These are phyloP conservation scores for Candida nanaspora DNA, from an alignment of 805 yeast species.

Conservation along the genomic window DNA sequence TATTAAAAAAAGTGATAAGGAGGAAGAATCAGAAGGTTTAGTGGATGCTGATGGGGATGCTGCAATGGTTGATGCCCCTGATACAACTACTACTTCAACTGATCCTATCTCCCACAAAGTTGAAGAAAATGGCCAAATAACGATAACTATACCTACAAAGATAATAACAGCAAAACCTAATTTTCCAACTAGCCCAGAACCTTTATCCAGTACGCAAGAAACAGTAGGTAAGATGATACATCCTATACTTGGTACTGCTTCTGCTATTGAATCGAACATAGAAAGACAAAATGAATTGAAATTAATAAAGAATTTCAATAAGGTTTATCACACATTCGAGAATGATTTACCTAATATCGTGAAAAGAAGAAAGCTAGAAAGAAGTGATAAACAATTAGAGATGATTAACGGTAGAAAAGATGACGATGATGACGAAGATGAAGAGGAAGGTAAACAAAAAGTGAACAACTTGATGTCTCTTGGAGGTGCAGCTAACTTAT, in stretches of 20 bases:
- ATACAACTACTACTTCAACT: no score
- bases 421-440: constrained; percentile 7
- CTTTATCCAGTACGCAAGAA: constrained; percentile 20
- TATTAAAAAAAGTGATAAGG: constrained; percentile 4
- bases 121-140: constrained; percentile 5
- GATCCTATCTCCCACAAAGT: background rate
- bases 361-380: constrained; percentile 71
- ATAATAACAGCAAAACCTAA: constrained; percentile 20
- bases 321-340: constrained; percentile 70
- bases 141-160: constrained; percentile 10
- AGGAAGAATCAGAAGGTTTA: constrained; percentile 7
- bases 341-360: constrained; percentile 68
- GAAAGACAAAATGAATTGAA: constrained; percentile 29
- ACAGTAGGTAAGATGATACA: constrained; percentile 27
- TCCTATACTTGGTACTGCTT: constrained; percentile 27
- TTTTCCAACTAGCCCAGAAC: constrained; percentile 20
- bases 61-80: constrained; percentile 26
- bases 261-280: constrained; percentile 35
- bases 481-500: constrained; percentile 66
- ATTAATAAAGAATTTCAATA: constrained; percentile 57
- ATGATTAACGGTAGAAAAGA: constrained; percentile 18
- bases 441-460: constrained; percentile 16
- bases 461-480: constrained; percentile 23
- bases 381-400: constrained; percentile 66
- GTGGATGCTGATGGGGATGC: constrained; percentile 17